Evolutionary conservation across 352 stramenopile species (phyloP).

Genomic region (Phytophthora foliorum): DNA sequence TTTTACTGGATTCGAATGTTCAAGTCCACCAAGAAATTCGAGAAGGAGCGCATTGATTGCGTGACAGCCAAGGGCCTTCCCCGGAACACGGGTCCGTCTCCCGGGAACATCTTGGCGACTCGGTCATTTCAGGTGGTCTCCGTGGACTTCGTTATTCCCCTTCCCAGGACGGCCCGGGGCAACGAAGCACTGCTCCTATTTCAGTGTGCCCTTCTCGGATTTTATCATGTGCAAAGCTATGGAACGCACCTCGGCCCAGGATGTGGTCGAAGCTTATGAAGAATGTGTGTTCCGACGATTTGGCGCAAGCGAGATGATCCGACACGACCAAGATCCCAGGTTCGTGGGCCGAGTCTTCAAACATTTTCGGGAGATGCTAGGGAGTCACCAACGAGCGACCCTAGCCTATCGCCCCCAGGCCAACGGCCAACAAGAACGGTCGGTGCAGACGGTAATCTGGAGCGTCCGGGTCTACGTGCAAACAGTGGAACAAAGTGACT

Average conservation of each 20-base stretch:
- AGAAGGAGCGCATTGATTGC: too few relatives aligned
- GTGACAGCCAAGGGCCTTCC: constrained; percentile 7
- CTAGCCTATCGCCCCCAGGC: constrained; percentile 43
- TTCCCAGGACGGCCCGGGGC: neutral
- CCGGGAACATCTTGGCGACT: constrained; percentile 11
- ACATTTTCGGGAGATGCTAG: constrained; percentile 35
- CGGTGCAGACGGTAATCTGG: constrained; percentile 38
- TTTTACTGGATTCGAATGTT: constrained; percentile 23
- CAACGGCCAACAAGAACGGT: constrained; percentile 49
- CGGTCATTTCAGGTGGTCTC: constrained; percentile 18
- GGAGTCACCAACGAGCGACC: constrained; percentile 29
- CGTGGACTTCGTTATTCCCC: constrained; percentile 24
- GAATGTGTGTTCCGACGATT: constrained; percentile 33
- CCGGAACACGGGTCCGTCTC: neutral
- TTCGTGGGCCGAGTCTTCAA: constrained; percentile 49
- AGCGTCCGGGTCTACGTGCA: constrained; percentile 30
- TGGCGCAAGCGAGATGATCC: constrained; percentile 30
- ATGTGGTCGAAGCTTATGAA: constrained; percentile 36
- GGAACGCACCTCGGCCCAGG: constrained; percentile 8
- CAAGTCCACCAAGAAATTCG: neutral
- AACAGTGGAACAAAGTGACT: constrained; percentile 36
- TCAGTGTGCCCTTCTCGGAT: constrained; percentile 25
- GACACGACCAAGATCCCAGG: constrained; percentile 29
- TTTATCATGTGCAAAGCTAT: constrained; percentile 41
- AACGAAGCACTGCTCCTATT: constrained; percentile 11